These are phyloP conservation scores for Chytridium lagenaria DNA, from an alignment of 371 early-diverging fungal species.

Conservation along the genomic window DNA sequence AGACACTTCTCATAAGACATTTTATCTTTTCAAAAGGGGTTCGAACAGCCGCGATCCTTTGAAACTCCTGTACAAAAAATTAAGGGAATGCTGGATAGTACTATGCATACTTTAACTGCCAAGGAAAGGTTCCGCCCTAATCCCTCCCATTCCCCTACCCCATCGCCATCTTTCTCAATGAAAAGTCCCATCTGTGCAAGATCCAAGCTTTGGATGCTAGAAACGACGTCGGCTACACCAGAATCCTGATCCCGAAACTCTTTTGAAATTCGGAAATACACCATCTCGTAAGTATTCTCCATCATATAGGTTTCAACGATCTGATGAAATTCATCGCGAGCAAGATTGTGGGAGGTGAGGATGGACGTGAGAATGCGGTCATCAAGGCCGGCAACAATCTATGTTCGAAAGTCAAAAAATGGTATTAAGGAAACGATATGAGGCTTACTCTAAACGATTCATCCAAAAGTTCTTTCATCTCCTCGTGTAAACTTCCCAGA, in stretches of 20 bases:
- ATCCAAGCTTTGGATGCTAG: conserved; percentile 22
- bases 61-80: conserved; percentile 25
- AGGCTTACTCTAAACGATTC: conserved; percentile 18
- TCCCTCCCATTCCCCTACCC: background rate
- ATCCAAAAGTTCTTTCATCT: conserved; percentile 22
- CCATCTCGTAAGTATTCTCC: conserved; percentile 40
- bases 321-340: conserved; percentile 23
- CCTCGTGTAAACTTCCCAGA: conserved; percentile 16
- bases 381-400: too few species aligned
- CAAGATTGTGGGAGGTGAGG: too few species aligned
- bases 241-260: conserved; percentile 23
- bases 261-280: conserved; percentile 30
- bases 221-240: conserved; percentile 8
- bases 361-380: too few species aligned
- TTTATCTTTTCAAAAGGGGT: conserved; percentile 41
- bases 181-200: conserved; percentile 31
- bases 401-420: too few species aligned
- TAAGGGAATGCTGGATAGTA: too few species aligned
- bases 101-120: conserved; percentile 37
- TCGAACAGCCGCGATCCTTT: conserved; percentile 20
- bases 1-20: conserved; percentile 32
- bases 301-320: conserved; percentile 35
- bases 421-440: too few species aligned
- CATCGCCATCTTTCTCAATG: background rate
- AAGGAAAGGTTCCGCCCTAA: conserved; percentile 18